Evolutionary conservation across 2,329 filamentous ascomycete species (phyloP).

Genomic region (Aspergillus persii): DNA sequence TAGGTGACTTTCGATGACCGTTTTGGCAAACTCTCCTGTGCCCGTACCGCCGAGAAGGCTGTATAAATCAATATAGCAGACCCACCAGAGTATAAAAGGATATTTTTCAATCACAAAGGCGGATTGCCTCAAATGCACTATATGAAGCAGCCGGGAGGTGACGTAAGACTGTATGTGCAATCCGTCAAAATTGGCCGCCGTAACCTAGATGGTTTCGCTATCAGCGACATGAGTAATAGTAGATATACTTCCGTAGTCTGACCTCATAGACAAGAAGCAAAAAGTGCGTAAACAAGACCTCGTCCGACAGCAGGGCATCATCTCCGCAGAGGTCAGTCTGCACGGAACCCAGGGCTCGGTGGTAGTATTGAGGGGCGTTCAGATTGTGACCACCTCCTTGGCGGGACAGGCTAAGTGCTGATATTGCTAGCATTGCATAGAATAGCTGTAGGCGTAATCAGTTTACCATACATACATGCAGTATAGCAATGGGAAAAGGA

Average conservation of each 20-base stretch:
- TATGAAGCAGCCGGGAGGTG: conserved; percentile 51
- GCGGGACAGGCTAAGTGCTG: conserved; percentile 52
- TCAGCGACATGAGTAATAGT: too few relatives aligned
- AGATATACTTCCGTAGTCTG: conserved; percentile 14
- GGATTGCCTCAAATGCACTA: conserved; percentile 49
- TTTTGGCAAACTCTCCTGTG: conserved; percentile 50
- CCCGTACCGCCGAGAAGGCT: conserved; percentile 54
- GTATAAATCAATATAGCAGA: conserved; percentile 56
- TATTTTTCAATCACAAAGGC: conserved; percentile 46
- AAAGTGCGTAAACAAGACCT: conserved; percentile 57
- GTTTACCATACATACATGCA: conserved; percentile 7
- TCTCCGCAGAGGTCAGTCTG: conserved; percentile 45
- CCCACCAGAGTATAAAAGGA: conserved; percentile 54
- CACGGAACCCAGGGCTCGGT: conserved; percentile 51
- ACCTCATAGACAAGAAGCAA: conserved; percentile 58
- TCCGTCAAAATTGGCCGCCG: conserved; percentile 45
- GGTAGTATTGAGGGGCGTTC: conserved; percentile 55
- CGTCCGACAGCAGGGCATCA: conserved; percentile 55
- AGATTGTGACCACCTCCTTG: conserved; percentile 47
- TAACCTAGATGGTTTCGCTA: conserved; percentile 34
- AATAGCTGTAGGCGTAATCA: conserved; percentile 44
- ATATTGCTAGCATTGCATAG: conserved; percentile 59
- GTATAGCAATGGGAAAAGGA: not conserved
- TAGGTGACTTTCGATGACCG: conserved; percentile 48
- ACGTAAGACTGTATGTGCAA: conserved; percentile 56